phyloP scores from a whole-genome alignment of 192 early-diverging fungal species.

The Glomus cerebriforme region DNA sequence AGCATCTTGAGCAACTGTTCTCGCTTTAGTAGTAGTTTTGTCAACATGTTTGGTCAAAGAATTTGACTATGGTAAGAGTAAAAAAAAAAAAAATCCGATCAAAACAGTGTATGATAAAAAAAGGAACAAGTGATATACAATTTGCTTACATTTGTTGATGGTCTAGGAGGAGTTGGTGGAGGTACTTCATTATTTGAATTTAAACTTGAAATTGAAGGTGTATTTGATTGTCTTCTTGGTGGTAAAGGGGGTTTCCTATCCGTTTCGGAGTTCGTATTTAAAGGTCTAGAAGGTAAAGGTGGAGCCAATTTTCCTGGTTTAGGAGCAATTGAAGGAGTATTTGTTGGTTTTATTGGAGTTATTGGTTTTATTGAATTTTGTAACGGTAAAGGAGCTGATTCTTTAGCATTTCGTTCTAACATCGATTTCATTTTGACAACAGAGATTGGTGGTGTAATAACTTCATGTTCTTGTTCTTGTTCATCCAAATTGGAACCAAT shows the following conservation, averaged over 20 bases:
- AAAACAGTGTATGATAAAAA: too few relatives aligned
- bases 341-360: neutral
- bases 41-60: too few relatives aligned
- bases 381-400: neutral
- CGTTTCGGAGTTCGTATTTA: too few relatives aligned
- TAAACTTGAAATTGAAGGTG: constrained; percentile 1
- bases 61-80: too few relatives aligned
- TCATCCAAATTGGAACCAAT: too few relatives aligned
- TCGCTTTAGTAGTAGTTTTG: neutral
- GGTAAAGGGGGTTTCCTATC: neutral
- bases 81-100: too few relatives aligned
- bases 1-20: too few relatives aligned
- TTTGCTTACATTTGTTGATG: too few relatives aligned
- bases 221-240: constrained; percentile 22
- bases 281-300: neutral
- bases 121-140: too few relatives aligned
- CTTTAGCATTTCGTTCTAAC: neutral
- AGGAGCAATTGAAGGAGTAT: neutral
- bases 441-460: too few relatives aligned
- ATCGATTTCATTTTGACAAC: too few relatives aligned
- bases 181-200: neutral
- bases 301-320: neutral
- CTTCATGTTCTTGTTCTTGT: too few relatives aligned
- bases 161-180: neutral
- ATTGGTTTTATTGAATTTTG: neutral